Evolutionary conservation across 805 yeast species (phyloP).

Genomic region (Helenozyma rhizophorensis): DNA sequence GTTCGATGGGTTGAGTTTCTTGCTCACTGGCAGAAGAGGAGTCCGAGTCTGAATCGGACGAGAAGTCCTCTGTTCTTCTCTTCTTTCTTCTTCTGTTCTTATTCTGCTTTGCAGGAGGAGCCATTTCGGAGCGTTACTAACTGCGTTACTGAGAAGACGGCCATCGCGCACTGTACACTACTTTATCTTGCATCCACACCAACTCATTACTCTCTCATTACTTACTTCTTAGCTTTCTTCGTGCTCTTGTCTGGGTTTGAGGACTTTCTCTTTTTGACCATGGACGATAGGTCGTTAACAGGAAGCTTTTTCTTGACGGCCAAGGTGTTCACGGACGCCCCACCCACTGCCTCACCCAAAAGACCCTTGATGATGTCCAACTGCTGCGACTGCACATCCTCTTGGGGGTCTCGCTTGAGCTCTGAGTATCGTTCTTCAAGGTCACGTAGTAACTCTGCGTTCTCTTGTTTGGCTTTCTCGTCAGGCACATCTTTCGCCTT

Average conservation of each 20-base stretch:
- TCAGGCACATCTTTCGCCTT: conserved; percentile 39
- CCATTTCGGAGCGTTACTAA: conserved; percentile 6
- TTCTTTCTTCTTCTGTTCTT: conserved; percentile 57
- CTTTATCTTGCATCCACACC: background rate
- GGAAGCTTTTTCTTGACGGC: background rate
- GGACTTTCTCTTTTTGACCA: conserved; percentile 3
- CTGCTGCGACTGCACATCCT: conserved; percentile 47
- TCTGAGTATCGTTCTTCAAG: conserved; percentile 54
- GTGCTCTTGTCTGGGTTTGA: background rate
- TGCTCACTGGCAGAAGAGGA: conserved; percentile 25
- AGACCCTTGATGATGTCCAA: conserved; percentile 53
- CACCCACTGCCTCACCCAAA: conserved; percentile 42
- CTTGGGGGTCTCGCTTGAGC: conserved; percentile 47
- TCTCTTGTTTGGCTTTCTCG: conserved; percentile 34
- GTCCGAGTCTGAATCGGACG: conserved; percentile 48
- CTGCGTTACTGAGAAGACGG: background rate
- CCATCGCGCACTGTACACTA: no score
- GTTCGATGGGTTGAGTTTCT: conserved; percentile 4
- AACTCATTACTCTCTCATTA: background rate
- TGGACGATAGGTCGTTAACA: background rate
- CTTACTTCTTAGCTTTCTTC: conserved; percentile 2
- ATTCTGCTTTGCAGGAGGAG: conserved; percentile 8
- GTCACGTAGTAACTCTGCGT: conserved; percentile 49
- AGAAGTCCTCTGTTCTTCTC: conserved; percentile 78
- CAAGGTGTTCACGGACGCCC: background rate